phyloP scores from a whole-genome alignment of 2,329 filamentous ascomycete genomes.

The Aspergillus jensenii region DNA sequence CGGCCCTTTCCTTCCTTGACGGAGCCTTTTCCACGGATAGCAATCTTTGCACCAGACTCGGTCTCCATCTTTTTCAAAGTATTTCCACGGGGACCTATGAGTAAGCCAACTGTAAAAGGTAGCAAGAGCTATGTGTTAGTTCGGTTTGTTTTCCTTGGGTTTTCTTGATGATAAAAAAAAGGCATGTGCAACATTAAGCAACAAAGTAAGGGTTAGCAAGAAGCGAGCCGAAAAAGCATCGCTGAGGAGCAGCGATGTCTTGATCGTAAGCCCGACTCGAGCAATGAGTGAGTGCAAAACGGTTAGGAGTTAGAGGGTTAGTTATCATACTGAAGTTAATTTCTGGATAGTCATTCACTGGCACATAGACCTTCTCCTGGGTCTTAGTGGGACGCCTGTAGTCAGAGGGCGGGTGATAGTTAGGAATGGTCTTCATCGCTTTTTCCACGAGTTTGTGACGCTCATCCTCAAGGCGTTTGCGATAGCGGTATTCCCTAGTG shows the following conservation, averaged over 20 bases:
- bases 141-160: slow-evolving; percentile 39
- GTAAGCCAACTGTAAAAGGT: slow-evolving; percentile 93
- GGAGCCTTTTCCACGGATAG: slow-evolving; percentile 98
- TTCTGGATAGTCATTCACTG: slow-evolving; percentile 99
- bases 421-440: slow-evolving; percentile 99
- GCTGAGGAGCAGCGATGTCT: slow-evolving; percentile 28
- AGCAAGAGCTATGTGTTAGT: slow-evolving; percentile 84
- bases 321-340: slow-evolving; percentile 99
- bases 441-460: slow-evolving; percentile 98
- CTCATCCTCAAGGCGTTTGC: slow-evolving; percentile 96
- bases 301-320: slow-evolving; percentile 92
- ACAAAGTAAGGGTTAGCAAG: slow-evolving; percentile 38
- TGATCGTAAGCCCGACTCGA: slow-evolving; percentile 42
- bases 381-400: slow-evolving; percentile 99
- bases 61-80: slow-evolving; percentile 99
- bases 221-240: slow-evolving; percentile 41
- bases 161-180: slow-evolving; percentile 17
- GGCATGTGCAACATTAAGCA: slow-evolving; percentile 35
- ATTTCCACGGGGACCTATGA: slow-evolving; percentile 99
- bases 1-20: slow-evolving; percentile 99
- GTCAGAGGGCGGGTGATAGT: slow-evolving; percentile 97
- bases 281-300: slow-evolving; percentile 44
- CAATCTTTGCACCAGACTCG: slow-evolving; percentile 97
- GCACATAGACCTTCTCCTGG: slow-evolving; percentile 99
- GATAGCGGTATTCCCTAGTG: slow-evolving; percentile 96